Conservation (phyloP, 2,329 filamentous ascomycete genomes). For the Pseudodiploospora longispora region DNA sequence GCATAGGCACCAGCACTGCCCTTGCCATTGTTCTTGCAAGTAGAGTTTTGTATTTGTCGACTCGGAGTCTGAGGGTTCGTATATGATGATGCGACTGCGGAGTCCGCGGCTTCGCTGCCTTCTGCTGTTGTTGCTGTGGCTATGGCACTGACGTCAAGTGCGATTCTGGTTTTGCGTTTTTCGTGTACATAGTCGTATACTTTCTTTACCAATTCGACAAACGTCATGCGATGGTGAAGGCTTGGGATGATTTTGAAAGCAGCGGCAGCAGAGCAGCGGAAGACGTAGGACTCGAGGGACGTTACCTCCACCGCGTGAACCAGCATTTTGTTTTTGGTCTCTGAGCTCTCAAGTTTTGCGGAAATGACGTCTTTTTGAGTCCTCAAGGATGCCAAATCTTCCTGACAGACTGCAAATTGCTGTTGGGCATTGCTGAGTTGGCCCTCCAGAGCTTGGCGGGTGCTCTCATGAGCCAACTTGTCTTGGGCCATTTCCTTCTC, state of each 20-base stretch:
- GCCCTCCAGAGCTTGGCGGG: not conserved
- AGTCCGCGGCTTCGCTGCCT: too few relatives aligned
- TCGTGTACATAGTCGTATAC: not conserved
- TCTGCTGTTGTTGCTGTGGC: too few relatives aligned
- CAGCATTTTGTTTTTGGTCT: not conserved
- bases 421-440: too few relatives aligned
- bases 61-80: too few relatives aligned
- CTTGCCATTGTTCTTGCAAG: too few relatives aligned
- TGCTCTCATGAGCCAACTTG: not conserved
- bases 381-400: not conserved
- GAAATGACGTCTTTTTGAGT: not conserved
- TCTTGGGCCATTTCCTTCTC: not conserved
- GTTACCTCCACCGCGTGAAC: slow-evolving; percentile 1
- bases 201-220: not conserved
- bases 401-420: not conserved
- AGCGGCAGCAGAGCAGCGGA: slow-evolving; percentile 1
- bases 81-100: too few relatives aligned
- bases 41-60: too few relatives aligned
- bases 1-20: too few relatives aligned
- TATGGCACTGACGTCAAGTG: not conserved
- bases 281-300: slow-evolving; percentile 1
- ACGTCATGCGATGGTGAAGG: not conserved
- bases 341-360: not conserved
- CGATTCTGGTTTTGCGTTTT: not conserved
- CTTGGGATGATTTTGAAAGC: slow-evolving; percentile 1